Base-by-base conservation (phyloP, 495 filamentous ascomycete genomes). In the Glarea lozoyensis region DNA sequence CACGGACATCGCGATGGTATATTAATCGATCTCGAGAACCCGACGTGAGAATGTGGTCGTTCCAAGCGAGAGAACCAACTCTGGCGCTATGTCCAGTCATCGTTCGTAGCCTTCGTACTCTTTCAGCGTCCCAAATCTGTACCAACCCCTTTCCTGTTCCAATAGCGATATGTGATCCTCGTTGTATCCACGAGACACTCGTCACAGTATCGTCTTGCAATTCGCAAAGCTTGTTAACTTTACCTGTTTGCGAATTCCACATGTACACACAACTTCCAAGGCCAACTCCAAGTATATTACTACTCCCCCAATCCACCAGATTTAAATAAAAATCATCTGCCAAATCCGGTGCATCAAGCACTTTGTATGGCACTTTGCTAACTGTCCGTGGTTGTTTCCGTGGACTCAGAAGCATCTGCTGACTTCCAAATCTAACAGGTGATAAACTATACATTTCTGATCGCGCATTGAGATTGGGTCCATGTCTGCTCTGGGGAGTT, bases 311-410 rank as follows among this genome's bases (percentile, higher is more conserved):
- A 52, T 98, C 92, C 1, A 98, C 89, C 19, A 98, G 63, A 53
- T 98, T 98, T 22, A 98, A 66, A 53, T 98, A 98, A 60, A 96
- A 98, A 59, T 98, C 93, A 53, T 98, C 92, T 20, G 88, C 88
- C 12, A 98, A 61, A 48, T 97, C 92, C 11, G 92, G 92, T 0
- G 93, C 92, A 69, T 98, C 92, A 3, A 98, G 70, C 5, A 98
- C 92, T 61, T 97, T 98, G 67, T 88, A 97, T 1, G 92, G 92
- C 0, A 96, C 89, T 60, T 97, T 97, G 60, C 82, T 86, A 17
- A 98, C 87, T 7, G 86, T 81, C 46, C 92, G 73, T 1, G 88
- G 84, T 46, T 88, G 79, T 56, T 93, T 88, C 49, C 88, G 73
- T 2, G 90, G 92, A 20, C 81, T 90, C 30, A 95, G 71, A 2